Base-by-base conservation (phyloP, 768 basidiomycete species). In the Cystoderma amianthinum region DNA sequence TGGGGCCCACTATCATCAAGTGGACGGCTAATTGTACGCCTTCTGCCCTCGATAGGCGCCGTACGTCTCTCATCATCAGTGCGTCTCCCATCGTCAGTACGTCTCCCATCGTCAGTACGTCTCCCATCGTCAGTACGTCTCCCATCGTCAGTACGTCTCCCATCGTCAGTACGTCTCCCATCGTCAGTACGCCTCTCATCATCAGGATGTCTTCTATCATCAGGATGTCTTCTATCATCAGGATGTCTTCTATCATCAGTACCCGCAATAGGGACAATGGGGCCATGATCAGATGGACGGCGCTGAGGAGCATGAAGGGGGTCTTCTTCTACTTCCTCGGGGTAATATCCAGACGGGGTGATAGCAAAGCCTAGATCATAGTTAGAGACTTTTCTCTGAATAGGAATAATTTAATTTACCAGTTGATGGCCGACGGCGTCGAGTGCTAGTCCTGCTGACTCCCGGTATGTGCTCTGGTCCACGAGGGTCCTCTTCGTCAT, bases 371-470 rank as follows among this genome's bases (percentile, higher is more conserved):
- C 34, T 32, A 32, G 42, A 45, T 23, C 7, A 42, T 32, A 36
- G n/a, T 36, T 23, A 15, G 15, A 9, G 28, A 30, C 9, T 30
- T 30, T 30, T 30, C 28, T 30, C 11, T 7, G 30, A 32, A 22
- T n/a, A 37, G 15, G 22, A n/a, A 33, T 12, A 36, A 12, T 18
- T 17, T 43, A n/a, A n/a, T 48, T 41, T 38, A 48, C 51, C 51
- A 36, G 33, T 49, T 11, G 51, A 50, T 17, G 51, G 48, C 22
- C n/a, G n/a, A n/a, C 51, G 33, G 21, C 48, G 44, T 17, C 20
- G 48, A 1, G 50, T 51, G n/a, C 44, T 43, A 25, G 50, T 36
- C 32, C 46, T 48, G 24, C 43, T 47, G 13, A 45, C 20, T 17
- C 41, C 33, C 30, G 43, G 43, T 25, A 39, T 39, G 23, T 36